phyloP scores from a whole-genome alignment of 2,329 filamentous ascomycete species.

The Pestalotiopsis sp. region DNA sequence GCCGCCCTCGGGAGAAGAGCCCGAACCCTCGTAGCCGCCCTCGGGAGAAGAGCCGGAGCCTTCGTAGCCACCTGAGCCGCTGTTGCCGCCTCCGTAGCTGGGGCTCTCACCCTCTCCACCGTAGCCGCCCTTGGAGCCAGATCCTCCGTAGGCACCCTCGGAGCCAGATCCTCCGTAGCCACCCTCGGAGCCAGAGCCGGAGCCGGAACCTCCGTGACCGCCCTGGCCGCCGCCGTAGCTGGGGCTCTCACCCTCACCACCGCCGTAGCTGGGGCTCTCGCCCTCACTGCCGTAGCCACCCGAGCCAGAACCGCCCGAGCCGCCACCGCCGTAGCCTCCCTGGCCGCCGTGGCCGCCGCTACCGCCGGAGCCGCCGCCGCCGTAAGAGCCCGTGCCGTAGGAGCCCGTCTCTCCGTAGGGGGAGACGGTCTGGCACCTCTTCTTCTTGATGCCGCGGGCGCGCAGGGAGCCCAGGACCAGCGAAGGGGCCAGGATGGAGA shows the following conservation, averaged over 20 bases:
- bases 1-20: background rate
- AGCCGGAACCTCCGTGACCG: too few species aligned
- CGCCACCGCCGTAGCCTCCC: background rate
- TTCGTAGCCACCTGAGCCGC: background rate
- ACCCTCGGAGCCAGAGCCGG: background rate
- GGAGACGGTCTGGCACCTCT: background rate
- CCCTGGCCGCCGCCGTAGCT: background rate
- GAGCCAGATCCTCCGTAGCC: background rate
- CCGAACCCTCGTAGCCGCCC: background rate
- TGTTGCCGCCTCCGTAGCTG: background rate
- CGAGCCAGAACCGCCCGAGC: background rate
- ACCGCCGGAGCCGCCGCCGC: background rate
- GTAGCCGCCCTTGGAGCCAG: background rate
- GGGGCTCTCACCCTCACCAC: background rate
- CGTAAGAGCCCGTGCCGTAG: background rate
- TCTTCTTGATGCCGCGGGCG: background rate
- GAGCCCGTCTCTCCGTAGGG: background rate
- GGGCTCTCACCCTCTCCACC: background rate
- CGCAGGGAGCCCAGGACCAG: background rate
- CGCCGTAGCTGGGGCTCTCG: background rate
- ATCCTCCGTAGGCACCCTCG: background rate
- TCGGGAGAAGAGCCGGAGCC: too few species aligned
- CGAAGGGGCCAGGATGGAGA: conserved; percentile 1
- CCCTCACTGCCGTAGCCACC: background rate
- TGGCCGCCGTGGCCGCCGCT: background rate